Conservation (phyloP, 768 basidiomycete species). For the Auriculariales sp. region DNA sequence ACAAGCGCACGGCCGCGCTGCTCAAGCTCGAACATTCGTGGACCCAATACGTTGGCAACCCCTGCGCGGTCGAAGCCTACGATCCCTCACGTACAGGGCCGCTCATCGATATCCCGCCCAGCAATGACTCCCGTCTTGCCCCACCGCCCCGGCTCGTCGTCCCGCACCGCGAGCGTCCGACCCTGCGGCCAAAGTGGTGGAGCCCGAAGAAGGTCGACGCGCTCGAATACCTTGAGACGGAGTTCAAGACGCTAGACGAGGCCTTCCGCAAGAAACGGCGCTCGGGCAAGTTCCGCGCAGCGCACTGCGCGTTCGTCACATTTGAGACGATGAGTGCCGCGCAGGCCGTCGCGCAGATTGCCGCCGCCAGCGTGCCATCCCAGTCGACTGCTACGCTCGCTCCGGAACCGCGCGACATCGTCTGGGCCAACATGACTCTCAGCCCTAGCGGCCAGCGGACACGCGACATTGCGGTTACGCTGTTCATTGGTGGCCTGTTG, state of each 20-base stretch:
- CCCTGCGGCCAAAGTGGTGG: constrained; percentile 61
- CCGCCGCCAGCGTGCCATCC: constrained; percentile 54
- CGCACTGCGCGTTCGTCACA: constrained; percentile 83
- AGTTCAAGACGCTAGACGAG: constrained; percentile 74
- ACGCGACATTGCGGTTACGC: constrained; percentile 59
- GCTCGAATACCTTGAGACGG: constrained; percentile 69
- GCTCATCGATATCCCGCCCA: constrained; percentile 33
- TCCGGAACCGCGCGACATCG: constrained; percentile 89
- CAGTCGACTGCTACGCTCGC: constrained; percentile 60
- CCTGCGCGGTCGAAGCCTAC: constrained; percentile 71
- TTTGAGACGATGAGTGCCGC: constrained; percentile 93
- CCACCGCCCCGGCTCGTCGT: constrained; percentile 46
- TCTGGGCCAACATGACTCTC: constrained; percentile 82
- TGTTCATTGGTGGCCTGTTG: constrained; percentile 55
- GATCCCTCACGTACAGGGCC: constrained; percentile 48
- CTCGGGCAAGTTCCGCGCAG: constrained; percentile 66
- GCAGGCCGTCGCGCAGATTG: constrained; percentile 83
- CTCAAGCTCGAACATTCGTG: constrained; percentile 71
- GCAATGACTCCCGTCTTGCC: constrained; percentile 32
- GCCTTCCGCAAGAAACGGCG: constrained; percentile 56
- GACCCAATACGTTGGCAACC: constrained; percentile 89
- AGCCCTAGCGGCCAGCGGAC: constrained; percentile 40
- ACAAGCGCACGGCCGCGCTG: constrained; percentile 67
- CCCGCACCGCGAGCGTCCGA: constrained; percentile 65
- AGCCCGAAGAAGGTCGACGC: constrained; percentile 62